Conservation (phyloP, 2,329 filamentous ascomycete species). For the Coleophoma crateriformis region DNA sequence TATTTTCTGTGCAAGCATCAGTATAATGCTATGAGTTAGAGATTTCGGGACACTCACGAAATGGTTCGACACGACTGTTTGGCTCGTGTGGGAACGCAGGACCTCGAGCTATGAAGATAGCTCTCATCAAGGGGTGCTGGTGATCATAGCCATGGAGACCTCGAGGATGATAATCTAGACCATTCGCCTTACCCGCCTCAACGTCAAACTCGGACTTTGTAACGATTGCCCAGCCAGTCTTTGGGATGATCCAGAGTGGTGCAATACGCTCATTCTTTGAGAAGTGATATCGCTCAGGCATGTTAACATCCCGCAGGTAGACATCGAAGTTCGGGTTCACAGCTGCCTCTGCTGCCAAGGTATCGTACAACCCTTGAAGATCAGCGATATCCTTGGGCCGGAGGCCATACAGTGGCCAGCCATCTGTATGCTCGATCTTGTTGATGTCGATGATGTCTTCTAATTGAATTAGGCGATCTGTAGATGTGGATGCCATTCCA, state of each 20-base stretch:
- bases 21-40: constrained; percentile 4
- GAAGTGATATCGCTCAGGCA: constrained; percentile 93
- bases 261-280: constrained; percentile 83
- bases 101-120: constrained; percentile 87
- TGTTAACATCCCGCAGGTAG: constrained; percentile 78
- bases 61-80: constrained; percentile 72
- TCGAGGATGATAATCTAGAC: constrained; percentile 67
- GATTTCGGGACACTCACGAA: constrained; percentile 57
- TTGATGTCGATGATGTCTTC: constrained; percentile 79
- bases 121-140: constrained; percentile 90
- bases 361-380: constrained; percentile 61
- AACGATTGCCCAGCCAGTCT: constrained; percentile 89
- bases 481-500: constrained; percentile 93
- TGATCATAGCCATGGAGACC: constrained; percentile 95
- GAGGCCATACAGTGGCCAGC: constrained; percentile 89
- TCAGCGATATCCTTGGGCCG: constrained; percentile 68
- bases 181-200: constrained; percentile 56
- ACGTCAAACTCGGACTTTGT: constrained; percentile 75
- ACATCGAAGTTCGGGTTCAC: constrained; percentile 72
- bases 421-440: constrained; percentile 79
- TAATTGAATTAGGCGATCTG: constrained; percentile 74
- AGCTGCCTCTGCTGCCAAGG: constrained; percentile 48
- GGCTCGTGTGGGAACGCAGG: constrained; percentile 85
- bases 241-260: constrained; percentile 89
- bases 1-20: constrained; percentile 64